These are phyloP conservation scores for Starmera pachycereana DNA, from an alignment of 805 yeast genomes.

Conservation along the genomic window DNA sequence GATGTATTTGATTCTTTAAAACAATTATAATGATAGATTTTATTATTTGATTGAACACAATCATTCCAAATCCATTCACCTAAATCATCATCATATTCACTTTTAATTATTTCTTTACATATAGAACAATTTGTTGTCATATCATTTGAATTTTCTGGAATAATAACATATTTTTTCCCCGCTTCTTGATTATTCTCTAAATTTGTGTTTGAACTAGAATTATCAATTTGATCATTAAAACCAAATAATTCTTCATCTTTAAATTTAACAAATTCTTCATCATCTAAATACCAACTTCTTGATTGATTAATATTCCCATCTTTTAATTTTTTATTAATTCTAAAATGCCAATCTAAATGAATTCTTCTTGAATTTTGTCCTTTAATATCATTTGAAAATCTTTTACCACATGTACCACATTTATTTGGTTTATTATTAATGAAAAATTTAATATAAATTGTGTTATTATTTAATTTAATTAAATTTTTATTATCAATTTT, in stretches of 20 bases:
- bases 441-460: constrained; percentile 13
- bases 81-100: constrained; percentile 59
- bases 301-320: constrained; percentile 49
- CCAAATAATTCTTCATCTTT: constrained; percentile 57
- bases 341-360: constrained; percentile 94
- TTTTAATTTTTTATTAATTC: constrained; percentile 72
- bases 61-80: constrained; percentile 82
- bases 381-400: constrained; percentile 54
- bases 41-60: constrained; percentile 40
- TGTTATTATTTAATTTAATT: constrained; percentile 34
- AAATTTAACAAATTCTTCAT: constrained; percentile 62
- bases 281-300: constrained; percentile 74
- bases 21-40: constrained; percentile 58
- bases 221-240: constrained; percentile 11
- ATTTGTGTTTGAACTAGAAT: constrained; percentile 4
- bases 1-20: constrained; percentile 45
- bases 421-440: constrained; percentile 46
- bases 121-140: constrained; percentile 55
- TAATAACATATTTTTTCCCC: constrained; percentile 43
- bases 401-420: constrained; percentile 83
- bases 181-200: constrained; percentile 6
- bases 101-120: constrained; percentile 55
- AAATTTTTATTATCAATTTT: constrained; percentile 21
- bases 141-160: constrained; percentile 54
- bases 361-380: constrained; percentile 45